Evolutionary conservation across 257 asterid genomes (phyloP), one percentile per base, ranked within the genome.

Genomic region (Solanum clarkiae): DNA sequence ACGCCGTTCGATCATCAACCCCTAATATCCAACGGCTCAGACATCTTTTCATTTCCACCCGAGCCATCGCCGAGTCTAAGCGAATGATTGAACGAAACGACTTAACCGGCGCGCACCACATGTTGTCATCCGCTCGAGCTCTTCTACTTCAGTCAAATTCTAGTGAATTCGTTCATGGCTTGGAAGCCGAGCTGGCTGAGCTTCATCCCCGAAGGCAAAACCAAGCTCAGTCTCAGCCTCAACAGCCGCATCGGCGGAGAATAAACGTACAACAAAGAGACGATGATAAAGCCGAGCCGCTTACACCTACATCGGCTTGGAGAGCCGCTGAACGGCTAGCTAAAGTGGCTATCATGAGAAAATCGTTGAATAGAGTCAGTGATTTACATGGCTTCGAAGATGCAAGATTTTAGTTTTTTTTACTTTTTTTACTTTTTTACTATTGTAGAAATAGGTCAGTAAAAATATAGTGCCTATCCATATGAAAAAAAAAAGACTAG

Each of bases 251-350:
- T 1, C 80, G 88, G 51, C 88, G 89, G 55, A 60, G 93, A 71
- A 88, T 87, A 84, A 84, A 80, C 68, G 42, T 53, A 56, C 86
- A 86, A 26, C 86, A 88, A 42, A 87, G 88, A 36, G 84, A 87
- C 6, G 95, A 91, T 0, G 95, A 88, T 9, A 92, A 93, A 80
- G 87, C 91, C 32, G 99, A 97, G 93, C 97, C 95, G 85, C 92
- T 94, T 1, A 95, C 99, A 86, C 99, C 99, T 62, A 95, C 98
- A 7, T 97, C 99, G 88, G 99, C 99, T 83, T 97, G 99, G 99
- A 93, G 95, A 86, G 98, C 99, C 36, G 99, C 99, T 66, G 99
- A 97, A 87, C 93, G 97, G 90, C 92, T 97, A 44, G 99, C 99
- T n/a, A 97, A 97, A 79, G 92, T 97, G n/a, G 99, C 99, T 40